Base-by-base conservation (phyloP, 148 eudicot species). In the Beta vulgaris region DNA sequence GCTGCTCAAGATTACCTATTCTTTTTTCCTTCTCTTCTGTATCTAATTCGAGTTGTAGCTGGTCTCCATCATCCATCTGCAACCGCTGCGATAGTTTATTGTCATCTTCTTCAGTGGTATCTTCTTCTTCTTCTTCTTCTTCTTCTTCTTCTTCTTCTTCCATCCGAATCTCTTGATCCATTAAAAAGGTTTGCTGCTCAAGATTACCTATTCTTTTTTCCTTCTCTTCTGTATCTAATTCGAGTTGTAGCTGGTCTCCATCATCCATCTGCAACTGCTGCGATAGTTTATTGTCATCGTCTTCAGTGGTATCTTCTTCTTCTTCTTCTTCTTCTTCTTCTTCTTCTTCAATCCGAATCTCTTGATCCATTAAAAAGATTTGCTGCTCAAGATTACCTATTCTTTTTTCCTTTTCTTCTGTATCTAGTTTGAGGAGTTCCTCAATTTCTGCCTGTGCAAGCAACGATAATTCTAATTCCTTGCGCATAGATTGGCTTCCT, bases 381-480 rank as follows among this genome's bases (percentile, higher is more conserved):
- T 87, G 85, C 61, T 78, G 74, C 72, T 89, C 83, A 26, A 88
- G 84, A 69, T 82, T 83, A 42, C 74, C 65, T 40, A 89, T 79
- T 61, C 64, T 79, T 61, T 61, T 75, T 4, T 89, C 88, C 75
- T 74, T 83, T 69, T 88, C 87, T 67, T 77, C 83, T 19, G 77
- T 35, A 19, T 92, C 92, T 75, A 72, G 80, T 75, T 84, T 88
- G 37, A 91, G 92, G 71, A 76, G 62, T 54, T 80, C 81, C 78
- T 90, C 98, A 18, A 89, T 72, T 53, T 83, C 90, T 42, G 87
- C 87, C 67, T 95, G 91, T 67, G 84, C 90, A 54, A 95, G 81
- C 76, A 93, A 86, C 29, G 97, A 89, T 68, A 73, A 78, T 87
- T 95, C 99, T 46, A 95, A 75, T 59, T 95, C 81, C 69, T 42